These are phyloP conservation scores for Rhododendron vialii DNA, from an alignment of 148 eudicot species.

Conservation along the genomic window DNA sequence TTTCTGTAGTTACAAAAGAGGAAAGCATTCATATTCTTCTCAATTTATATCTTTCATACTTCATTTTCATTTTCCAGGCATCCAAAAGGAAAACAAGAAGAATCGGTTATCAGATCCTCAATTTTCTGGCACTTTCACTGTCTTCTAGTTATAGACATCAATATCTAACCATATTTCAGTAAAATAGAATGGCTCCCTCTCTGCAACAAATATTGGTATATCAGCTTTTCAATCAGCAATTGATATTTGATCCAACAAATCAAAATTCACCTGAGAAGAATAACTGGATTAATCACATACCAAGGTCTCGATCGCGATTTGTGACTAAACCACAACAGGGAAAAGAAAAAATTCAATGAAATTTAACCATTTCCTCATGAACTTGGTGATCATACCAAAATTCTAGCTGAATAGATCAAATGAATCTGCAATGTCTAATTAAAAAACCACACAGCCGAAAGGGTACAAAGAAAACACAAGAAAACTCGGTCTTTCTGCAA, in stretches of 20 bases:
- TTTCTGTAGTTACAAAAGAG: not conserved
- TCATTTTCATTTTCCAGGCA: not conserved
- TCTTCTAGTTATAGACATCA: not conserved
- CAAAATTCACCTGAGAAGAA: not conserved
- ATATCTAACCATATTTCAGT: not conserved
- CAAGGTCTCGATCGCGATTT: not conserved
- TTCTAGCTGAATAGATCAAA: not conserved
- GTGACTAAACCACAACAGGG: not conserved
- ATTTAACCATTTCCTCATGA: not conserved
- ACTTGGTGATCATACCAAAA: not conserved
- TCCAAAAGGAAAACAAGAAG: not conserved
- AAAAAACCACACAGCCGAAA: not conserved
- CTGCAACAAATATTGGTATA: not conserved
- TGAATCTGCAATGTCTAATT: not conserved
- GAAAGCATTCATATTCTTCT: not conserved
- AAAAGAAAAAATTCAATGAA: not conserved
- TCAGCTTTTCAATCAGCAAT: not conserved
- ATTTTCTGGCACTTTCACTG: not conserved
- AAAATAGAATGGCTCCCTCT: not conserved
- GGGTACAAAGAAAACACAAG: not conserved
- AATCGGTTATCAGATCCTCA: not conserved
- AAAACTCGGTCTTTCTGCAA: not conserved
- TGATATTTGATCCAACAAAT: not conserved
- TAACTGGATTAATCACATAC: not conserved
- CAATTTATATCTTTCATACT: not conserved